These are phyloP conservation scores for Isoetes taiwanensis DNA, from an alignment of 75 land plant species.

Conservation along the genomic window DNA sequence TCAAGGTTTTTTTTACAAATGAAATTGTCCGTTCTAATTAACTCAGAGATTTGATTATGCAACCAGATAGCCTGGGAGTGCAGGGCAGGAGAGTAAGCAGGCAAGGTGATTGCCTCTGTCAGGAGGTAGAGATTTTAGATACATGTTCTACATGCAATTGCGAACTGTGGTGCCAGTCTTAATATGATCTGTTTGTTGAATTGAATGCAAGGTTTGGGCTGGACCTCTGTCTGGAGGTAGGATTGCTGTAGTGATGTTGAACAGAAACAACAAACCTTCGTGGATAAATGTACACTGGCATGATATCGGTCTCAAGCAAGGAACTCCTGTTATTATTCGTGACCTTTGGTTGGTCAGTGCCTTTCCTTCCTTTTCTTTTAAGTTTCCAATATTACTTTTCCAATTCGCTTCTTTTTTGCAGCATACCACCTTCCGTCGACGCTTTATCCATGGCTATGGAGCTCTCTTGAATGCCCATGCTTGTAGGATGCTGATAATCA, in stretches of 20 bases:
- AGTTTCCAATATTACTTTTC: too few species aligned
- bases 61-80: slow-evolving; percentile 61
- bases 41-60: neutral
- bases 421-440: too few species aligned
- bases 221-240: slow-evolving; percentile 64
- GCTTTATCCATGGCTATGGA: too few species aligned
- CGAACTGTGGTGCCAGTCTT: neutral
- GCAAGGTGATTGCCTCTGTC: slow-evolving; percentile 30
- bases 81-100: slow-evolving; percentile 69
- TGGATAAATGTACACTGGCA: slow-evolving; percentile 47
- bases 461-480: too few species aligned
- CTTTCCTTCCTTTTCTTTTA: too few species aligned
- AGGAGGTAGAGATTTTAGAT: slow-evolving; percentile 34
- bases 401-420: too few species aligned
- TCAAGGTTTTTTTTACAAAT: too few species aligned
- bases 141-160: neutral
- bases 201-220: slow-evolving; percentile 59
- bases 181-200: neutral
- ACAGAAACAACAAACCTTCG: slow-evolving; percentile 38
- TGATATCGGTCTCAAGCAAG: slow-evolving; percentile 41
- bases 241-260: slow-evolving; percentile 66
- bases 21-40: neutral
- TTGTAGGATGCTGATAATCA: too few species aligned
- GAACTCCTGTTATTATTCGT: slow-evolving; percentile 33
- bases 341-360: slow-evolving; percentile 74